Base-by-base conservation (phyloP, 2,329 filamentous ascomycete species). In the Penicillium sp. region DNA sequence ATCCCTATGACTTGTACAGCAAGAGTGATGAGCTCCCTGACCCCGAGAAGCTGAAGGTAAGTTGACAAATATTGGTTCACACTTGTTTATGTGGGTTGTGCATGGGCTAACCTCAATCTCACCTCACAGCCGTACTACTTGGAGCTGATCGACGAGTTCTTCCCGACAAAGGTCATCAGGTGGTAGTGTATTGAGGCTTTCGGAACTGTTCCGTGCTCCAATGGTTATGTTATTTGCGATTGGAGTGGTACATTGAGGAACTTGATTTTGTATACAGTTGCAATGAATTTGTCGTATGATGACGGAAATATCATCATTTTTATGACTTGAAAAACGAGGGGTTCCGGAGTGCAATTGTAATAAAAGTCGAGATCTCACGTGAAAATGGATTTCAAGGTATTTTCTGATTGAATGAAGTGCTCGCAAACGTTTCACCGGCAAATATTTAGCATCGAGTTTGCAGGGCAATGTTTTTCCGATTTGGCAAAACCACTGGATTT, bases 1-100 rank as follows among this genome's bases (percentile, higher is more conserved):
- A 96, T 72, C 90, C 91, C 0, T 96, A 96, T 66, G 92, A 96
- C 70, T 71, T 96, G 48, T 96, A 96, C 78, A 93, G 88, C 78
- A 96, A 96, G 85, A 92, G 87, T 63, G 91, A 96, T 66, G 89
- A 85, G 22, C 81, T 91, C 21, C 91, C 90, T 1, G 86, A 83
- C 53, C 83, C 87, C 0, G 88, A 92, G 67, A 84, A 89, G 65
- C 77, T 96, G 54, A 95, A 93, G 50, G 50, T 53, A 42, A 22
- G 50, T 42, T 36, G 5, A 2, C 5, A 6, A 10, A 16, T n/a
- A 8, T 4, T n/a, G 5, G 5, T 18, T 40, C 5, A 9, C 2
- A 2, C 4, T 10, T 40, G 5, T 3, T 10, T 18, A 8, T 21
- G 8, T 18, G 8, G 14, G 5, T 21, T 18, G 7, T 10, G 9